Percentiles rank a stretch among this genome's conserved stretches.
Conservation (phyloP, 2,329 filamentous ascomycete species). For the Mycosphaerella arachidis region DNA sequence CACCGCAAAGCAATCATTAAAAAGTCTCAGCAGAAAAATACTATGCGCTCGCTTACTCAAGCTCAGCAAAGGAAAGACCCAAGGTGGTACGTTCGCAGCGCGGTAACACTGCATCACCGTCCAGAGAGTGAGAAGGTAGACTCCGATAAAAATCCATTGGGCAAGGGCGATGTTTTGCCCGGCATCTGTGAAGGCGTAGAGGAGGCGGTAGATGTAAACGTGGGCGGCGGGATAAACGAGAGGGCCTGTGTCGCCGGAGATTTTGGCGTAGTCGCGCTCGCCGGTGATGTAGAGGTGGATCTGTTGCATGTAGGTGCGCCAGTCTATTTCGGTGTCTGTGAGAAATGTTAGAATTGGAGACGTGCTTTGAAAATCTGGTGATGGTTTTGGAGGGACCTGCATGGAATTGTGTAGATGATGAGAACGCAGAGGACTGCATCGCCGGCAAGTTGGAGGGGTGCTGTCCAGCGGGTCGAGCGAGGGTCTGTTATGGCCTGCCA, state of each 20-base stretch:
- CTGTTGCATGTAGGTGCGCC: conserved; percentile 95
- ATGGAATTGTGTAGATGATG: conserved; percentile 77
- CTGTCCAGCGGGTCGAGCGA: conserved; percentile 58
- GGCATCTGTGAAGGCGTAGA: conserved; percentile 72
- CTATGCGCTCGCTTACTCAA: conserved; percentile 90
- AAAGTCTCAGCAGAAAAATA: conserved; percentile 85
- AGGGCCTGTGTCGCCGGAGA: conserved; percentile 84
- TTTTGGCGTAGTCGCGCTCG: conserved; percentile 81
- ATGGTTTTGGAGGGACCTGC: conserved; percentile 49
- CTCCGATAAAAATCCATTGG: conserved; percentile 74
- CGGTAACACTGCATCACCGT: conserved; percentile 81
- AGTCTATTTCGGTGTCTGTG: conserved; percentile 94
- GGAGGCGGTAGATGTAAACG: conserved; percentile 79
- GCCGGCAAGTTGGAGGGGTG: conserved; percentile 60
- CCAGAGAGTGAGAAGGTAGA: conserved; percentile 73
- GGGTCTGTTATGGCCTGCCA: conserved; percentile 49
- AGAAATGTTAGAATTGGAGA: conserved; percentile 1
- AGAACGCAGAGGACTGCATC: conserved; percentile 69
- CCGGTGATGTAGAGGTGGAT: conserved; percentile 72
- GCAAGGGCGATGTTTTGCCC: conserved; percentile 72
- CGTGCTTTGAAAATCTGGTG: not conserved
- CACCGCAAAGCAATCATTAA: conserved; percentile 90
- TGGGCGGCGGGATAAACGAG: conserved; percentile 93
- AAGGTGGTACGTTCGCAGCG: conserved; percentile 73
- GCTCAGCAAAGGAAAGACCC: conserved; percentile 78